Base-by-base conservation (phyloP, 768 basidiomycete species). In the Daedaleopsis sinensis region DNA sequence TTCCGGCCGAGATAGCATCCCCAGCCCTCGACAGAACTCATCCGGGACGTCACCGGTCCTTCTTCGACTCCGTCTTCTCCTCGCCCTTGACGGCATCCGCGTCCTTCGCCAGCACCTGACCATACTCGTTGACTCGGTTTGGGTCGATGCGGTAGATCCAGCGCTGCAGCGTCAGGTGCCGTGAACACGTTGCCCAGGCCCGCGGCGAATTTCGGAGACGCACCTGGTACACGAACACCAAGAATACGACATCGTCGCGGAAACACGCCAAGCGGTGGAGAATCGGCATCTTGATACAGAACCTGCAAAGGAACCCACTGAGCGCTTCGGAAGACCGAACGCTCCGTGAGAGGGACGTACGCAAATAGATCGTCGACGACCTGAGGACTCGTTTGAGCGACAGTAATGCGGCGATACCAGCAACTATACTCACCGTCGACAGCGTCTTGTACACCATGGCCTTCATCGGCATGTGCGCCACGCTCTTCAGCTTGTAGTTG, bases 381-480 rank as follows among this genome's bases (percentile, higher is more conserved):
- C 62, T 63, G 32, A 39, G n/a, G 19, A 27, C 10, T 43, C 15
- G 24, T 11, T 37, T n/a, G 8, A 57, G 37, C 6, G 27, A 15
- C n/a, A 27, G 21, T 3, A 19, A 32, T n/a, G 12, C 18, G 18
- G 2, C n/a, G 52, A 5, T 3, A 44, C 18, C 15, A 16, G 5
- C 15, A 19, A 18, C 13, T 32, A 4, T 1, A 55, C 57, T 48
- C n/a, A 63, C 90, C 1, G 89, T 93, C 48, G 93, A 90, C 60
- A 96, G 80, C 1, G 91, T 88, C 78, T 96, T 97, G 82, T 94
- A 96, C 67, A 95, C 88, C 93, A 98, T 94, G 4, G 96, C 91
- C 74, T 96, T 97, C 90, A 97, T 96, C 19, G 96, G 96, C 90
- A 98, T 94, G 73, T 98, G 96, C 48, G 96, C 91, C 38, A 97